These are phyloP conservation scores for Solanum pimpinellifolium DNA, from an alignment of 257 asterid species.

Conservation along the genomic window DNA sequence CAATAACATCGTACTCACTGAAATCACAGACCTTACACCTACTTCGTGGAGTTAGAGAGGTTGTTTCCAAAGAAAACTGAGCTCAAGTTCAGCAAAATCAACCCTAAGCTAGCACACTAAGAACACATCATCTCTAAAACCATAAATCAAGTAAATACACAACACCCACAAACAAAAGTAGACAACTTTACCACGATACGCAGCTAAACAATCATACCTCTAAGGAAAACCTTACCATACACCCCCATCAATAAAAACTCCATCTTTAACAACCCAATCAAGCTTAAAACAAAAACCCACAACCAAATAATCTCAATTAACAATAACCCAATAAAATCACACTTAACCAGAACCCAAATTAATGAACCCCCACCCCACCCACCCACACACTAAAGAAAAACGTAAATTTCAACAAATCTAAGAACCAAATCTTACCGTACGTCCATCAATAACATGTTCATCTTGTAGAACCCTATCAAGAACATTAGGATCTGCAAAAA, in stretches of 20 bases:
- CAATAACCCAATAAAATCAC: not conserved
- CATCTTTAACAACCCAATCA: not conserved
- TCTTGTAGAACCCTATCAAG: conserved; percentile 74
- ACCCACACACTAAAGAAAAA: not conserved
- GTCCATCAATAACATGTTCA: conserved; percentile 68
- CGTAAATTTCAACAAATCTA: not conserved
- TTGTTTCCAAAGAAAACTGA: not conserved
- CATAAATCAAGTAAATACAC: not conserved
- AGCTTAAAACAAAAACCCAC: not conserved
- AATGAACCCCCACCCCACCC: not conserved
- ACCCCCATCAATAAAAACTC: not conserved
- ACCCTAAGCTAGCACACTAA: not conserved
- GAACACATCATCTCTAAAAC: not conserved
- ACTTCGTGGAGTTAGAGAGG: not conserved
- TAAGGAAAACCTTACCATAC: not conserved
- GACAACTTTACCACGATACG: not conserved
- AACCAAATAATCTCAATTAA: not conserved
- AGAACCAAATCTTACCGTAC: conserved; percentile 15
- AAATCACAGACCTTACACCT: not conserved
- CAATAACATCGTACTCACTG: not conserved
- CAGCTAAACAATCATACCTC: not conserved
- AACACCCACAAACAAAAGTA: not conserved
- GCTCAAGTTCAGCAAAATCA: not conserved
- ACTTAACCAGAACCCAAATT: not conserved
- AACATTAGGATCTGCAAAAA: conserved; percentile 58